Evolutionary conservation across 139 green algal species (phyloP), one percentile per base, ranked within the genome.

Genomic region (Picochlorum sp.): DNA sequence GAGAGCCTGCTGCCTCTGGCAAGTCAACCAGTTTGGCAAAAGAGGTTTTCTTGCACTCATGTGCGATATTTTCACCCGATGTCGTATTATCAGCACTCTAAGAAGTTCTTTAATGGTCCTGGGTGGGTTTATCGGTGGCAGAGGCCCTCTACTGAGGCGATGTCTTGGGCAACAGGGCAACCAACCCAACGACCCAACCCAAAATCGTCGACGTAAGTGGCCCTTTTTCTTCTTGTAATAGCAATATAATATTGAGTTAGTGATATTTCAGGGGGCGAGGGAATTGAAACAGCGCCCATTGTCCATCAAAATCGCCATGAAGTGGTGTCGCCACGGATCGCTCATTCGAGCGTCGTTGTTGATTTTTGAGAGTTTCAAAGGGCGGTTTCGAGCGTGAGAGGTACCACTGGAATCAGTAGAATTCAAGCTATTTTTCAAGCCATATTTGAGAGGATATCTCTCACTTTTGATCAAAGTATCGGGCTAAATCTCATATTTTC

Each of bases 401-500:
- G 47, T 54, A 24, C 15, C 47, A 54, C 47, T 18, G 11, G 47
- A 54, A 54, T 54, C 11, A 54, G 47, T 20, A 20, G 47, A 54
- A 54, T 54, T 54, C 47, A 20, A 0, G 47, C 47, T 54, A 54
- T 54, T 54, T 54, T 18, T 54, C 47, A 20, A 54, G 47, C 47
- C 7, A 0, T 54, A 54, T 24, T 24, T 9, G 47, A 54, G 47
- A 24, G 18, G 11, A 20, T 24, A 54, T 54, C 47, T 54, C 47
- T 54, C 47, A 54, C 47, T 54, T 54, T 54, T 54, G 47, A 24
- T 54, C 47, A 18, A 54, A 54, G 8, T 54, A 54, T 54, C 21
- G 21, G 21, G 21, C 21, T 23, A 23, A 23, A 23, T 23, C 21
- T 23, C 21, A 23, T 23, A 23, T 23, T 23, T 23, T 23, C 21